phyloP scores from a whole-genome alignment of 2,329 filamentous ascomycete genomes.

The Nectriaceae sp. region DNA sequence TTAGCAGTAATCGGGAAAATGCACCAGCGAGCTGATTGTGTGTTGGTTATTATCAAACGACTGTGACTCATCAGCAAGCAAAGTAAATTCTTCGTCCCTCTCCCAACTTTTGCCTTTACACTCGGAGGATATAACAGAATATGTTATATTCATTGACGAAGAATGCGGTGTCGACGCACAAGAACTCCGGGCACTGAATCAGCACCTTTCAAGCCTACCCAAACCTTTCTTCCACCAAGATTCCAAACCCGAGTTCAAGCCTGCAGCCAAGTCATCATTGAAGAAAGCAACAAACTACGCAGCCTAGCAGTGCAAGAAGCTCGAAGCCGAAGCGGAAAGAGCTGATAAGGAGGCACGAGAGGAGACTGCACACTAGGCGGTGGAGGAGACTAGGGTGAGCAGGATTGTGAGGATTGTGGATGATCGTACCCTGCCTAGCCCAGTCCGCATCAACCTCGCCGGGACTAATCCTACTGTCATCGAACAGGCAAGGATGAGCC shows the following conservation, averaged over 20 bases:
- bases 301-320: constrained; percentile 30
- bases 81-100: too few relatives aligned
- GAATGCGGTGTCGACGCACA: constrained; percentile 74
- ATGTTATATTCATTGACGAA: constrained; percentile 63
- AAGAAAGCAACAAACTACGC: constrained; percentile 29
- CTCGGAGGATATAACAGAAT: too few relatives aligned
- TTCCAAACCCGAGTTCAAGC: constrained; percentile 31
- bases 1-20: too few relatives aligned
- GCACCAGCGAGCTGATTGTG: too few relatives aligned
- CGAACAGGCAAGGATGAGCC: constrained; percentile 34
- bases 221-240: constrained; percentile 64
- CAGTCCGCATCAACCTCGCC: constrained; percentile 75
- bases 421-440: constrained; percentile 71
- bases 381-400: constrained; percentile 29
- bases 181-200: constrained; percentile 67
- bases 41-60: too few relatives aligned
- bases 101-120: too few relatives aligned
- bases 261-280: constrained; percentile 29
- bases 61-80: too few relatives aligned
- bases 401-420: constrained; percentile 45
- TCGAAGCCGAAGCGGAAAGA: constrained; percentile 22
- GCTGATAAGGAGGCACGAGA: constrained; percentile 20
- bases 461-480: constrained; percentile 30
- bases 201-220: constrained; percentile 79
- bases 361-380: constrained; percentile 19